phyloP scores from a whole-genome alignment of 225 moss, liverwort and hornwort genomes.

The Straminergon stramineum region DNA sequence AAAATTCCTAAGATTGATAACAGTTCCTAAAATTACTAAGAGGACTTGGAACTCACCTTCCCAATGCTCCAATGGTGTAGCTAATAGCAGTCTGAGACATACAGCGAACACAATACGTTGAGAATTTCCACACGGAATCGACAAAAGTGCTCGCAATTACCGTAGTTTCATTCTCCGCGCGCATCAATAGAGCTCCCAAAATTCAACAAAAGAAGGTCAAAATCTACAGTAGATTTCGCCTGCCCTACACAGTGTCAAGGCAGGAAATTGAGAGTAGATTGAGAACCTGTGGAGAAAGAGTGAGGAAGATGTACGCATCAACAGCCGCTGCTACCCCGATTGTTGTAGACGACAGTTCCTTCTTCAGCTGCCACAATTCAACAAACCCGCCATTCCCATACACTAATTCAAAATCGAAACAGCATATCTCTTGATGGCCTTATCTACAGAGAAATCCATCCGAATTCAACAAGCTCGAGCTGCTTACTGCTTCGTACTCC shows the following conservation, averaged over 20 bases:
- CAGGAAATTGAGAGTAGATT: not conserved
- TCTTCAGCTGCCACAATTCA: slow-evolving; percentile 58
- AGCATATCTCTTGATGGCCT: not conserved
- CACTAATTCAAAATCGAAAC: not conserved
- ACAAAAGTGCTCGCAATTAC: not conserved
- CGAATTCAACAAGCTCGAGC: not conserved
- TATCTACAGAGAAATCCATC: not conserved
- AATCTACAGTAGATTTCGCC: not conserved
- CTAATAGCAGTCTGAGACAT: slow-evolving; percentile 65
- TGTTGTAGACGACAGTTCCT: slow-evolving; percentile 68
- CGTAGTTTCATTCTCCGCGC: not conserved
- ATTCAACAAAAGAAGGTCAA: not conserved
- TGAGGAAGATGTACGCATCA: slow-evolving; percentile 62
- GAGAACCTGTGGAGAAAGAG: slow-evolving; percentile 72
- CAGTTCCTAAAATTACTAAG: not conserved
- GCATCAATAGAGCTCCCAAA: not conserved
- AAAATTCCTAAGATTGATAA: not conserved
- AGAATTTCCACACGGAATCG: not conserved
- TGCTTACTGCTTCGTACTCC: slow-evolving; percentile 46
- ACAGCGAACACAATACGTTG: not conserved
- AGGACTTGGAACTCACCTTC: slow-evolving; percentile 36
- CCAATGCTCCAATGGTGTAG: slow-evolving; percentile 80
- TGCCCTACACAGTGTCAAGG: not conserved
- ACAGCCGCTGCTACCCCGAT: slow-evolving; percentile 50
- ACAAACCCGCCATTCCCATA: not conserved